These are phyloP conservation scores for Globisporangium solare DNA, from an alignment of 352 stramenopile species.

Conservation along the genomic window DNA sequence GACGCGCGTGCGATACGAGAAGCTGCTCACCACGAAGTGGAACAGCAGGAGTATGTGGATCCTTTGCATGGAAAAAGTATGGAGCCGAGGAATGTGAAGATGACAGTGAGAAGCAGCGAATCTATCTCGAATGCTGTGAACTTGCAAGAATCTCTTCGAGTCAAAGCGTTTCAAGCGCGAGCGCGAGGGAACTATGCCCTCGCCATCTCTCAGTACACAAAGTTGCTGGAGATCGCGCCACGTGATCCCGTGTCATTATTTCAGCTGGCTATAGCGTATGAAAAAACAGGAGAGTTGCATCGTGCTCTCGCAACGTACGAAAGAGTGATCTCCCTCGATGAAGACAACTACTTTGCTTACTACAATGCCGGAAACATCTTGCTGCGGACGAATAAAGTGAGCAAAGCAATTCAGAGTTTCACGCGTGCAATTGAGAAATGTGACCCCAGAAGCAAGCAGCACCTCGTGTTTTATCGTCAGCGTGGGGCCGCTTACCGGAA, in stretches of 20 bases:
- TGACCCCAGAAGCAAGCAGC: constrained; percentile 4
- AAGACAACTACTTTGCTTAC: constrained; percentile 33
- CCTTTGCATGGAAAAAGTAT: constrained; percentile 46
- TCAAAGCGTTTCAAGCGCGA: constrained; percentile 40
- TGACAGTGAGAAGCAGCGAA: constrained; percentile 18
- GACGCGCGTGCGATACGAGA: constrained; percentile 35
- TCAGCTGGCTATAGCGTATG: constrained; percentile 45
- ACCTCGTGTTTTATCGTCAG: constrained; percentile 40
- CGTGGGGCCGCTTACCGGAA: constrained; percentile 52
- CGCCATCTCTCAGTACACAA: constrained; percentile 37
- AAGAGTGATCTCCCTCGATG: constrained; percentile 19
- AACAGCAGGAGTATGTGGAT: constrained; percentile 39
- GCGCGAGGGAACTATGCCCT: constrained; percentile 36
- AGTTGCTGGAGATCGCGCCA: constrained; percentile 17
- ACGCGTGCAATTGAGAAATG: constrained; percentile 35
- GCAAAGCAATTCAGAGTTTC: constrained; percentile 42
- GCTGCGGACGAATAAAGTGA: constrained; percentile 31
- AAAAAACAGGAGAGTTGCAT: constrained; percentile 32
- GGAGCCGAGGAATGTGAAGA: constrained; percentile 23
- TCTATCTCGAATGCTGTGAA: constrained; percentile 33
- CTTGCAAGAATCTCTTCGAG: constrained; percentile 29
- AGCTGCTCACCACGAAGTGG: constrained; percentile 29
- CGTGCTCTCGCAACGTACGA: constrained; percentile 32
- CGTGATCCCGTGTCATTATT: constrained; percentile 23
- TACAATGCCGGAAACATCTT: constrained; percentile 56